Conservation (phyloP, 768 basidiomycete genomes). For the Roridomyces roridus region DNA sequence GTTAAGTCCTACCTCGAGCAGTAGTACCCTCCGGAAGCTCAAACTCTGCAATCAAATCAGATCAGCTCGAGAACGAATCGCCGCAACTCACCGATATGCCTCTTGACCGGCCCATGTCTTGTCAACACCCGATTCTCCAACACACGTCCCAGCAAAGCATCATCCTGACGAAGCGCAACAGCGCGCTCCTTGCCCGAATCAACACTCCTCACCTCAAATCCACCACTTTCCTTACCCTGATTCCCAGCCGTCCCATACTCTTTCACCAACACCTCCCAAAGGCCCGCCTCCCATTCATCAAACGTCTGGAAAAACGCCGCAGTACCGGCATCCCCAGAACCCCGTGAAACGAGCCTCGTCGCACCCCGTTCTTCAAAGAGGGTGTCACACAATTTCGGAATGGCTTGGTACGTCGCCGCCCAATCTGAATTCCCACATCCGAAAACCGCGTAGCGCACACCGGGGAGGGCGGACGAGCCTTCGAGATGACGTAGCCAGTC, state of each 20-base stretch:
- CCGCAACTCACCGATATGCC: constrained; percentile 43
- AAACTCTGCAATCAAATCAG: constrained; percentile 31
- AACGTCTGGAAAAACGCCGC: constrained; percentile 50
- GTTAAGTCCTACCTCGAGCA: constrained; percentile 28
- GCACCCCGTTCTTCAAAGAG: constrained; percentile 39
- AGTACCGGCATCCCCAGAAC: constrained; percentile 46
- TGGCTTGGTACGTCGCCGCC: constrained; percentile 50
- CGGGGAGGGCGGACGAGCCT: constrained; percentile 30
- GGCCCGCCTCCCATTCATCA: constrained; percentile 43
- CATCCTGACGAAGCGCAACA: constrained; percentile 40
- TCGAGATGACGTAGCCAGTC: constrained; percentile 43
- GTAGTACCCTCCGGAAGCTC: constrained; percentile 39
- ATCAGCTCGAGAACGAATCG: background rate
- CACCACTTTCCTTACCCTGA: constrained; percentile 17
- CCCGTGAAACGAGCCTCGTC: constrained; percentile 39
- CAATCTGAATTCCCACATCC: constrained; percentile 58
- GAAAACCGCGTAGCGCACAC: constrained; percentile 50
- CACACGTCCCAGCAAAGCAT: constrained; percentile 44
- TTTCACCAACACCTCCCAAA: constrained; percentile 43
- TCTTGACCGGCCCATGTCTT: constrained; percentile 41
- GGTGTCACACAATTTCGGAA: constrained; percentile 47
- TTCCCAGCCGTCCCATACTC: constrained; percentile 2
- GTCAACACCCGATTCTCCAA: constrained; percentile 46
- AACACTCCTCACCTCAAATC: constrained; percentile 36
- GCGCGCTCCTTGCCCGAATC: constrained; percentile 40